A percentile compares a stretch with the other conserved stretches of the same genome.
phyloP scores from a whole-genome alignment of 345 rosid genomes.

The Carallia brachiata region DNA sequence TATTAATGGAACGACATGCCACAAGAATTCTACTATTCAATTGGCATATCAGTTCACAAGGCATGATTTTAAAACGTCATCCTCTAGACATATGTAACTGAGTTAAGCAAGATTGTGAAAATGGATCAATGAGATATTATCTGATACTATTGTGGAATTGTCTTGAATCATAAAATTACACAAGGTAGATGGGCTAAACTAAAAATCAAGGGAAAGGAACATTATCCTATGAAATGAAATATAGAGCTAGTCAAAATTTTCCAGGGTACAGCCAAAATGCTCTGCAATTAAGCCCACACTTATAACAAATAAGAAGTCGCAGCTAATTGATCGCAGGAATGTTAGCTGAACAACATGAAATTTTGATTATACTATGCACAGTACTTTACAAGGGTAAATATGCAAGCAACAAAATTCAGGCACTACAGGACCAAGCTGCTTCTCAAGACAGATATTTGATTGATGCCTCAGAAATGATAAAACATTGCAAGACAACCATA shows the following conservation, averaged over 20 bases:
- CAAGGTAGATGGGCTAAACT: not conserved
- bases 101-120: not conserved
- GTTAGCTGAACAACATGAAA: too few species aligned
- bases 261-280: not conserved
- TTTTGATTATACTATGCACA: too few species aligned
- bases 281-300: not conserved
- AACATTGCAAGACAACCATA: too few species aligned
- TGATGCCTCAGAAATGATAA: not conserved
- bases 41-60: not conserved
- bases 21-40: not conserved
- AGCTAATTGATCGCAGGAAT: not conserved
- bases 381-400: not conserved
- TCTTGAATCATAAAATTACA: not conserved
- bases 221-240: not conserved
- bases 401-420: not conserved
- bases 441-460: not conserved
- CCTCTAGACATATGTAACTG: too few species aligned
- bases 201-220: not conserved
- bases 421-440: not conserved
- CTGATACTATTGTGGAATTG: too few species aligned
- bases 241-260: not conserved
- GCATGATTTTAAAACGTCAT: not conserved
- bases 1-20: not conserved
- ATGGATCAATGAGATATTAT: not conserved
- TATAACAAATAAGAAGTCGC: not conserved